Conservation (phyloP, 495 filamentous ascomycete genomes). For the Lichenothelia convexa region DNA sequence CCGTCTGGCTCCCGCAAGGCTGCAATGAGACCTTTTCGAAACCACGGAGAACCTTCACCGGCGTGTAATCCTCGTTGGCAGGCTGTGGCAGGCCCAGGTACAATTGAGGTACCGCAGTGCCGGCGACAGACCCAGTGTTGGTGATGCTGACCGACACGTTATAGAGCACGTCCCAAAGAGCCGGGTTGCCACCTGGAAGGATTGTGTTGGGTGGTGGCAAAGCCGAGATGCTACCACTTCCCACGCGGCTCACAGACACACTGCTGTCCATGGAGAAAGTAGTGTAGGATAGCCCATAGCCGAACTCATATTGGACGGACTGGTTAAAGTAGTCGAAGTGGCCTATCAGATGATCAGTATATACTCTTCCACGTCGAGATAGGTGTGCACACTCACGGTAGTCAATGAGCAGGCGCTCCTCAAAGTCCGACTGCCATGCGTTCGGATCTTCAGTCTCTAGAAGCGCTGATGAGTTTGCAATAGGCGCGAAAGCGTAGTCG, state of each 20-base stretch:
- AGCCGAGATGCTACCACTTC: conserved; percentile 1
- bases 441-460: conserved; percentile 33
- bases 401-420: conserved; percentile 13
- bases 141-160: conserved; percentile 30
- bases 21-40: conserved; percentile 41
- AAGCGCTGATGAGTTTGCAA: conserved; percentile 11
- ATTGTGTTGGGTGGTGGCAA: conserved; percentile 19
- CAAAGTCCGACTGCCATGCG: conserved; percentile 23
- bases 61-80: conserved; percentile 20
- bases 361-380: no score
- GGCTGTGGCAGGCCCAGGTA: conserved; percentile 38
- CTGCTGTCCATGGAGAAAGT: conserved; percentile 30
- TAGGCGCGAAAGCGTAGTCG: conserved; percentile 32
- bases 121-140: conserved; percentile 33
- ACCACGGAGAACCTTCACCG: conserved; percentile 41
- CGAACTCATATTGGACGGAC: conserved; percentile 50
- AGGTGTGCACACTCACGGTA: no score
- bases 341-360: conserved; percentile 11
- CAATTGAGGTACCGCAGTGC: conserved; percentile 36
- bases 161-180: conserved; percentile 40
- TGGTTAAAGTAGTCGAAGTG: conserved; percentile 46
- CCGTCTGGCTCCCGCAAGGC: conserved; percentile 23
- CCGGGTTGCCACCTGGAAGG: conserved; percentile 35
- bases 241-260: conserved; percentile 7
- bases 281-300: conserved; percentile 54